These are phyloP conservation scores for Albugo laibachii DNA, from an alignment of 352 stramenopile genomes.

Conservation along the genomic window DNA sequence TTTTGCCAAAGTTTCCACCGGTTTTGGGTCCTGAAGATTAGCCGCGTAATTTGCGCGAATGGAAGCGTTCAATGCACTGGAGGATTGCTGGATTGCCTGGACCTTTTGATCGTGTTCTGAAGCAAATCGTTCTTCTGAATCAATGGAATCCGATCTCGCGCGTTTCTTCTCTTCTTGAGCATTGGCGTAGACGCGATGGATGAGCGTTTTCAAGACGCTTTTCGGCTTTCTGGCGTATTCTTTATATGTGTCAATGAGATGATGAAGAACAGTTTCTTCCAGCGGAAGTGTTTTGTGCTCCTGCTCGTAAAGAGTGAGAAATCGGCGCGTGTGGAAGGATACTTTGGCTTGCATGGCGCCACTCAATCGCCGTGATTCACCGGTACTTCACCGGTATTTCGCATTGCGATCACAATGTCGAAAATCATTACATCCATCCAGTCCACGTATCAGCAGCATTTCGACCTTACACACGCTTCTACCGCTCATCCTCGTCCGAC, in stretches of 20 bases:
- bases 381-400: background rate
- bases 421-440: no score
- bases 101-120: conserved; percentile 20
- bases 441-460: no score
- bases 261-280: conserved; percentile 34
- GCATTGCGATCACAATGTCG: background rate
- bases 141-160: conserved; percentile 26
- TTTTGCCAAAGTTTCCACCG: background rate
- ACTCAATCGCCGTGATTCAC: background rate
- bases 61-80: conserved; percentile 57
- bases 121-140: conserved; percentile 44
- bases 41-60: conserved; percentile 53
- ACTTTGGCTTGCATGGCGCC: conserved; percentile 63
- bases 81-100: conserved; percentile 9
- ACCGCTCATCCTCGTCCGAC: conserved; percentile 17
- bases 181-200: conserved; percentile 2
- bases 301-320: conserved; percentile 64
- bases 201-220: conserved; percentile 5
- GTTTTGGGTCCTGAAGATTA: background rate
- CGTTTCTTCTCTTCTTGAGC: conserved; percentile 20
- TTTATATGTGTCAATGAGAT: conserved; percentile 53
- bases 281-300: conserved; percentile 19
- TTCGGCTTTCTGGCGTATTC: conserved; percentile 74
- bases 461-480: no score
- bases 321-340: conserved; percentile 71